Conservation (phyloP, 106 monocot genomes). For the Chionographis japonica region DNA sequence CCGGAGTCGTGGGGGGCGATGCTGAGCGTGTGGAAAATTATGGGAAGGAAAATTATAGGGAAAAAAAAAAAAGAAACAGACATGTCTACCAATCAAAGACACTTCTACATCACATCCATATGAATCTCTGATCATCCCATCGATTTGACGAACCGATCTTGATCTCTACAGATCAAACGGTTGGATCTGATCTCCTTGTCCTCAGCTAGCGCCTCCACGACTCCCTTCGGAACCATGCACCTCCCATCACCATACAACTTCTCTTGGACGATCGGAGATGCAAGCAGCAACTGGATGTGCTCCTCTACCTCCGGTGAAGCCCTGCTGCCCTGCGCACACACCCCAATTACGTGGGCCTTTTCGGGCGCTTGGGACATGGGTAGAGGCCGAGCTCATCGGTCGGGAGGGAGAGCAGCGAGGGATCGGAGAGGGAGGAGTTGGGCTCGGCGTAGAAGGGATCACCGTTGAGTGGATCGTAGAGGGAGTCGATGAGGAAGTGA, state of each 20-base stretch:
- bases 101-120: no score
- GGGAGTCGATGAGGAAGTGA: conserved; percentile 11
- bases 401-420: conserved; percentile 11
- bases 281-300: conserved; percentile 21
- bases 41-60: no score
- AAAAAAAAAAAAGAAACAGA: no score
- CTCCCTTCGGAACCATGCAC: conserved; percentile 37
- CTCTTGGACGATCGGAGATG: conserved; percentile 28
- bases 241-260: conserved; percentile 31
- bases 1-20: conserved; percentile 89
- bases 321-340: background rate
- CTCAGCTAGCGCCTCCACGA: conserved; percentile 18
- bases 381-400: background rate
- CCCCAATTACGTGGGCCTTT: background rate
- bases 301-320: conserved; percentile 1
- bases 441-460: background rate
- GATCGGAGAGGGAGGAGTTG: conserved; percentile 14
- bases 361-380: conserved; percentile 21
- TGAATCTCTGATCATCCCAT: background rate
- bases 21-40: conserved; percentile 85
- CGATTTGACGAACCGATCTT: conserved; percentile 22
- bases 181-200: conserved; percentile 26
- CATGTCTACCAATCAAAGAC: no score
- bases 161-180: conserved; percentile 24
- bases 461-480: conserved; percentile 3